phyloP scores from a whole-genome alignment of 2,329 filamentous ascomycete species.

The Aspergillus pseudoviridinutans region DNA sequence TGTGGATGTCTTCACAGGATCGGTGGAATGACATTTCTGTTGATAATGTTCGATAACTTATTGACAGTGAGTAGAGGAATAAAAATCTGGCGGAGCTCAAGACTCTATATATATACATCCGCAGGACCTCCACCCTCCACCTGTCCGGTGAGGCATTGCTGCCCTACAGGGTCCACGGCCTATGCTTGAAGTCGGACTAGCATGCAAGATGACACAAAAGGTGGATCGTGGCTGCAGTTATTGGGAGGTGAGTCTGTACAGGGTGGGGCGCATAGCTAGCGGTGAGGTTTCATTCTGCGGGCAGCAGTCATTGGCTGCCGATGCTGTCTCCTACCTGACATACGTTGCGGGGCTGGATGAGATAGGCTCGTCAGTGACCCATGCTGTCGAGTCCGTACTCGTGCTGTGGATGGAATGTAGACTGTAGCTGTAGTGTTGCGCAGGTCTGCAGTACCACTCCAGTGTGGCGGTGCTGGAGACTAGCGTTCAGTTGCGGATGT shows the following conservation, averaged over 20 bases:
- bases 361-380: too few species aligned
- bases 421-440: too few species aligned
- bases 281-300: neutral
- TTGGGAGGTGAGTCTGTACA: neutral
- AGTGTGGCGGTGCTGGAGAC: too few species aligned
- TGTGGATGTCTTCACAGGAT: slow-evolving; percentile 8
- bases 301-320: neutral
- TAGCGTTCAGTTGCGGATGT: too few species aligned
- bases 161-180: neutral
- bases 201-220: neutral
- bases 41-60: too few species aligned
- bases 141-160: neutral
- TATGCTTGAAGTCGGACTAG: neutral
- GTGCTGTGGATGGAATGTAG: too few species aligned
- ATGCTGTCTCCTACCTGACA: too few species aligned
- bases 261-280: neutral
- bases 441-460: too few species aligned
- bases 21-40: slow-evolving; percentile 14
- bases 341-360: too few species aligned
- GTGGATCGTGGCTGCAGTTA: neutral
- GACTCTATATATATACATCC: neutral
- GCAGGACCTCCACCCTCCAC: too few species aligned
- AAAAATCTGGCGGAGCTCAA: neutral
- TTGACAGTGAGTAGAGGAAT: neutral
- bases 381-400: too few species aligned